Base-by-base conservation (phyloP, 495 filamentous ascomycete species). In the Cercophora sp. region DNA sequence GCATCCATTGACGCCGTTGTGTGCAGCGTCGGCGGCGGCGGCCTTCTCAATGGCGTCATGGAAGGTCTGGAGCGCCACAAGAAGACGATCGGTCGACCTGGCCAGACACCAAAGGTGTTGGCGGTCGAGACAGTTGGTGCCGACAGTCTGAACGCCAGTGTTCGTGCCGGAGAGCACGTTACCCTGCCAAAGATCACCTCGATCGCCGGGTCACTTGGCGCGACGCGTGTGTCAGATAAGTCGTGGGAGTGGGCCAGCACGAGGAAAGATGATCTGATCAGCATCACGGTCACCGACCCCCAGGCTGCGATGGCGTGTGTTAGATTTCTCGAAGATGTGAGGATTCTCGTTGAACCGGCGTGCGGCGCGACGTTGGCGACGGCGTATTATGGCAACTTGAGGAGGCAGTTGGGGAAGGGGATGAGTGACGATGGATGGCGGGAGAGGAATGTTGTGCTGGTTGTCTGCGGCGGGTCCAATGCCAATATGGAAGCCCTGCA, bases 1-100 rank as follows among this genome's bases (percentile, higher is more conserved):
- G 19, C 46, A 24, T 13, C 58, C 13, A 60, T 85, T 16, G 85
- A 90, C 58, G 87, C 80, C 6, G 68, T 98, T 2, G 77, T 96
- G 9, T 94, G 88, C 65, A 86, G 78, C 56, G 89, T 96, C 39
- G 93, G 92, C 9, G 93, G 93, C 11, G 93, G 93, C 3, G 93
- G 93, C 1, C 70, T 98, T 35, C 75, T 96, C 29, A 85, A 84
- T 52, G 92, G 92, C 1, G 60, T 96, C 5, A 80, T 89, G 64
- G 71, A 83, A 64, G 91, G 89, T 8, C 63, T 96, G 8, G 81
- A 87, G 54, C 53, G 61, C 24, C 68, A 76, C 61, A 61, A 70
- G 11, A 57, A 64, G 25, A 27, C 52, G 11, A 51, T 65, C 15
- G 60, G 60, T 2, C 27, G 50, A 29, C 24, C 24, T 45, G 56